Evolutionary conservation across 2,329 filamentous ascomycete species (phyloP).

Genomic region (Aspergillus aculeatinus): DNA sequence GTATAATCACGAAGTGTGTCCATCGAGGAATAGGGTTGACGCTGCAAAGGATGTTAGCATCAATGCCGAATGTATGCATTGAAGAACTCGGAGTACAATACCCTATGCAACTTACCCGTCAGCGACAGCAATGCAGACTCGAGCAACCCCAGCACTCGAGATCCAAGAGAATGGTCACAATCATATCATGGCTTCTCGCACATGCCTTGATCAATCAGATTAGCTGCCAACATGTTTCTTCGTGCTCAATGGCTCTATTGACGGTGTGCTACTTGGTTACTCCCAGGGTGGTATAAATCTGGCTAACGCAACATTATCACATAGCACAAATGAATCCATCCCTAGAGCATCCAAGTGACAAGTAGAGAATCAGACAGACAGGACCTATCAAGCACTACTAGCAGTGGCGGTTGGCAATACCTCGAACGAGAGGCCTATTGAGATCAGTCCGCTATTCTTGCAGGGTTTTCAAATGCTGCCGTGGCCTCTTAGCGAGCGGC

Average conservation of each 20-base stretch:
- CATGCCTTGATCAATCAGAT: not conserved
- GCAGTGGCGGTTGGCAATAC: not conserved
- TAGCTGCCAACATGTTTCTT: not conserved
- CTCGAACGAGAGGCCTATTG: not conserved
- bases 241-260: not conserved
- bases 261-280: not conserved
- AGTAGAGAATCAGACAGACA: not conserved
- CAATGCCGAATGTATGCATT: too few species aligned
- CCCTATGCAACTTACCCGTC: too few species aligned
- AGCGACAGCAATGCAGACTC: too few species aligned
- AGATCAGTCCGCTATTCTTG: not conserved
- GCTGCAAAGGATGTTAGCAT: too few species aligned
- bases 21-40: too few species aligned
- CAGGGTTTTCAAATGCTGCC: not conserved
- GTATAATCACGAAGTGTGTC: too few species aligned
- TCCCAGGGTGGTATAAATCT: not conserved
- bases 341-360: not conserved
- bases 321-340: not conserved
- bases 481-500: not conserved
- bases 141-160: too few species aligned
- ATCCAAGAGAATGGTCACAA: too few species aligned
- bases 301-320: not conserved
- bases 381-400: not conserved
- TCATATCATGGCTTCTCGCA: too few species aligned
- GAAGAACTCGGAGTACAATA: too few species aligned